These are phyloP conservation scores for Nevesoporus exiguus DNA, from an alignment of 768 basidiomycete genomes.

Conservation along the genomic window DNA sequence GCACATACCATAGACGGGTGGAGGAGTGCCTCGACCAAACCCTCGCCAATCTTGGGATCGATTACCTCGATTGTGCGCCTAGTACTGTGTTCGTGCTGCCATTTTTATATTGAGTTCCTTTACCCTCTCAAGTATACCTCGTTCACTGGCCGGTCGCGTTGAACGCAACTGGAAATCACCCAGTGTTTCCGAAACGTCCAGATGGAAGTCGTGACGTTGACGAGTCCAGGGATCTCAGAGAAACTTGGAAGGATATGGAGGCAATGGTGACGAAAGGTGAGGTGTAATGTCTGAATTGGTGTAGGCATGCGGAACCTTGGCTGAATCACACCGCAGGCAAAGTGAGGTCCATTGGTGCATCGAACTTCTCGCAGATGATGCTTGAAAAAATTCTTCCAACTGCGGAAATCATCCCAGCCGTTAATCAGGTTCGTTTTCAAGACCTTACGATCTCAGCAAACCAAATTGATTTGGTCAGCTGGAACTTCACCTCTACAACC, in stretches of 20 bases:
- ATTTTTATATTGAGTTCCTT: background rate
- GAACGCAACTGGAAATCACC: conserved; percentile 66
- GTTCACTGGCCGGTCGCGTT: conserved; percentile 81
- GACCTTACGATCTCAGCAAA: background rate
- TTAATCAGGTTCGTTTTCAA: conserved; percentile 57
- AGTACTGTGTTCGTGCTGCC: background rate
- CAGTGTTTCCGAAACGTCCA: conserved; percentile 52
- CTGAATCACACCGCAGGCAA: conserved; percentile 45
- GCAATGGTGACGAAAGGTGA: conserved; percentile 60
- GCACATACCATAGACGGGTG: conserved; percentile 65
- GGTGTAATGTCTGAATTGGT: background rate
- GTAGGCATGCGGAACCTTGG: conserved; percentile 1
- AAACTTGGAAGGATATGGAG: conserved; percentile 89
- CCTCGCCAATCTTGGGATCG: conserved; percentile 72
- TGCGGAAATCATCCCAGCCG: conserved; percentile 66
- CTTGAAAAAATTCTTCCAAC: conserved; percentile 67
- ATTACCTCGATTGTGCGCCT: conserved; percentile 78
- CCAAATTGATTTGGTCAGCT: conserved; percentile 39
- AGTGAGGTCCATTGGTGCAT: conserved; percentile 64
- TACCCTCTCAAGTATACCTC: conserved; percentile 45
- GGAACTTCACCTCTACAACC: conserved; percentile 72
- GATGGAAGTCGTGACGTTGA: conserved; percentile 67
- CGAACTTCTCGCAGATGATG: conserved; percentile 68
- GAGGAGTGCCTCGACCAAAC: conserved; percentile 74
- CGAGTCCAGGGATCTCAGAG: conserved; percentile 57